Evolutionary conservation across 2,329 filamentous ascomycete species (phyloP).

Genomic region (Leptodontidium sp.): DNA sequence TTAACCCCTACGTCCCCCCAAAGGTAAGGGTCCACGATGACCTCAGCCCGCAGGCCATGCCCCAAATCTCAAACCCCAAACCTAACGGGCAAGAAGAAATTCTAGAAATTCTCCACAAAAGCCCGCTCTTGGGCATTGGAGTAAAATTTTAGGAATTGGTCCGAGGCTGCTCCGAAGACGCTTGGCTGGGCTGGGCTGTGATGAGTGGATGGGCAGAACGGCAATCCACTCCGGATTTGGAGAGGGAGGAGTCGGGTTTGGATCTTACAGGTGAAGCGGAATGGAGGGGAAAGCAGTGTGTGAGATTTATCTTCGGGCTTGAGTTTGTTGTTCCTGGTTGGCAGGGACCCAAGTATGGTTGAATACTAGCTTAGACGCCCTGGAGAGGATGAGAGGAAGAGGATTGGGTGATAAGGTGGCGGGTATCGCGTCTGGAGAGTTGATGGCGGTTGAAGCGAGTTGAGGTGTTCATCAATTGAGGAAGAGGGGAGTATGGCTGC

Average conservation of each 20-base stretch:
- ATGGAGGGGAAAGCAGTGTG: too few species aligned
- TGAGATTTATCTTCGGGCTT: too few species aligned
- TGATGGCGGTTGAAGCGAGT: neutral
- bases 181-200: too few species aligned
- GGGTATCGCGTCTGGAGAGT: neutral
- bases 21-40: slow-evolving; percentile 6
- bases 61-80: neutral
- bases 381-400: neutral
- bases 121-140: slow-evolving; percentile 9
- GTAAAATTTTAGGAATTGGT: too few species aligned
- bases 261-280: neutral
- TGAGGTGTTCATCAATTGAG: neutral
- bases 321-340: too few species aligned
- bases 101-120: neutral
- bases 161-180: neutral
- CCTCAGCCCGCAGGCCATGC: neutral
- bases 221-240: too few species aligned
- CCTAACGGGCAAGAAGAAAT: too few species aligned
- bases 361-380: too few species aligned
- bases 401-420: neutral
- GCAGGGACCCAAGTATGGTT: too few species aligned
- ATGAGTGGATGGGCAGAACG: too few species aligned
- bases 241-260: neutral
- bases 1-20: slow-evolving; percentile 1
- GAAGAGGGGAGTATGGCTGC: neutral